These are phyloP conservation scores for Hymenoscyphus scutula DNA, from an alignment of 2,329 filamentous ascomycete species.

Conservation along the genomic window DNA sequence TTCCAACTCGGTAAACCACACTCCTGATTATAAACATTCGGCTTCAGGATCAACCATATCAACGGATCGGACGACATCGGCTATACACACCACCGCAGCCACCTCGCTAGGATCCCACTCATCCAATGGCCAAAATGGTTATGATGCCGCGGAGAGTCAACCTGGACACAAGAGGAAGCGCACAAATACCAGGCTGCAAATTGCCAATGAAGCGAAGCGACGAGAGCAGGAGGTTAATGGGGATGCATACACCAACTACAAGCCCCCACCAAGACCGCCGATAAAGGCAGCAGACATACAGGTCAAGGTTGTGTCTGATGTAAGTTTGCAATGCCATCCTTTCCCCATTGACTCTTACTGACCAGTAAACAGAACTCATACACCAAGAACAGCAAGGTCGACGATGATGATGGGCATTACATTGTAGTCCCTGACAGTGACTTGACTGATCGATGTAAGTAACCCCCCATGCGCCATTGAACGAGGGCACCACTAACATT, in stretches of 20 bases:
- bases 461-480: background rate
- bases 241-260: slow-evolving; percentile 74
- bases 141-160: slow-evolving; percentile 64
- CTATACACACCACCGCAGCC: slow-evolving; percentile 79
- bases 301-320: slow-evolving; percentile 61
- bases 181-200: slow-evolving; percentile 69
- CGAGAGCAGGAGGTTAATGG: slow-evolving; percentile 69
- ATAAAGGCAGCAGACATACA: slow-evolving; percentile 83
- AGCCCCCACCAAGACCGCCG: slow-evolving; percentile 81
- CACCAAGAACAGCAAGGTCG: slow-evolving; percentile 69
- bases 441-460: slow-evolving; percentile 86
- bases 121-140: slow-evolving; percentile 58
- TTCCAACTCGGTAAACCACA: slow-evolving; percentile 69
- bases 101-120: slow-evolving; percentile 74
- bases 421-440: slow-evolving; percentile 85
- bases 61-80: slow-evolving; percentile 79
- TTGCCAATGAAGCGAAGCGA: slow-evolving; percentile 77
- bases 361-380: slow-evolving; percentile 38
- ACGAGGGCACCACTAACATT: slow-evolving; percentile 27
- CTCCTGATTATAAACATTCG: slow-evolving; percentile 65
- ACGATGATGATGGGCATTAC: slow-evolving; percentile 97
- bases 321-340: slow-evolving; percentile 42
- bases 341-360: slow-evolving; percentile 10
- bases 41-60: slow-evolving; percentile 71
- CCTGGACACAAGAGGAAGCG: slow-evolving; percentile 90